Evolutionary conservation across 139 green algal species (phyloP).

Genomic region (Mesotaenium endlicherianum): DNA sequence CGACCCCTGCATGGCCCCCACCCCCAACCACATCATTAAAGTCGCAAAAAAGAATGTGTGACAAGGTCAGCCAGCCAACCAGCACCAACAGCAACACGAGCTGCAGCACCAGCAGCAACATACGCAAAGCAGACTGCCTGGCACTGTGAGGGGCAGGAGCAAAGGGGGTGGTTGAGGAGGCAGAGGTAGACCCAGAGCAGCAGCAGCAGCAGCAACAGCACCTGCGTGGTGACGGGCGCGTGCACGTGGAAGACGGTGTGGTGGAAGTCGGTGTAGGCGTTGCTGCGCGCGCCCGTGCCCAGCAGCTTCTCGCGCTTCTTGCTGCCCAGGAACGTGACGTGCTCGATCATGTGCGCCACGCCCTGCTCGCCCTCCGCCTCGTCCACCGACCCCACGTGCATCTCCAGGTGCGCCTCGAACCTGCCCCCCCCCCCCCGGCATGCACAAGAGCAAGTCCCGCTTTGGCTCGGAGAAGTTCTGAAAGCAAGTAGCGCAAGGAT

Average conservation of each 20-base stretch:
- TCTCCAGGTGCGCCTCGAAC: constrained; percentile 83
- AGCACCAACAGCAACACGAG: too few relatives aligned
- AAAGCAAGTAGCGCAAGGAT: neutral
- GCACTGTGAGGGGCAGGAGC: too few relatives aligned
- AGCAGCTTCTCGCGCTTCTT: constrained; percentile 86
- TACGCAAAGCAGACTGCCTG: too few relatives aligned
- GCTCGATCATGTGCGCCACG: constrained; percentile 96
- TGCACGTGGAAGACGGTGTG: constrained; percentile 99
- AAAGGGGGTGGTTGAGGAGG: too few relatives aligned
- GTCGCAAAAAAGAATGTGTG: too few relatives aligned
- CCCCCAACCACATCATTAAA: too few relatives aligned
- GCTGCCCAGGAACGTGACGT: constrained; percentile 96
- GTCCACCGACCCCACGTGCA: constrained; percentile 79
- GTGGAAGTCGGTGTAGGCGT: constrained; percentile 99
- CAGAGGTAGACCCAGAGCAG: too few relatives aligned
- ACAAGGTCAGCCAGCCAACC: too few relatives aligned
- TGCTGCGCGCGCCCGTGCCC: constrained; percentile 84
- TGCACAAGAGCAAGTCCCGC: neutral
- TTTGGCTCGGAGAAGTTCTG: neutral
- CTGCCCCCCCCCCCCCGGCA: neutral
- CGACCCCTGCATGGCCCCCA: constrained; percentile 29
- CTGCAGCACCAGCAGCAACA: too few relatives aligned
- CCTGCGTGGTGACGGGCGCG: constrained; percentile 72
- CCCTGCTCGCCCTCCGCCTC: constrained; percentile 80
- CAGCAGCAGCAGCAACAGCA: too few relatives aligned